Conservation (phyloP, 257 asterid genomes). For the Solanum rostratum region DNA sequence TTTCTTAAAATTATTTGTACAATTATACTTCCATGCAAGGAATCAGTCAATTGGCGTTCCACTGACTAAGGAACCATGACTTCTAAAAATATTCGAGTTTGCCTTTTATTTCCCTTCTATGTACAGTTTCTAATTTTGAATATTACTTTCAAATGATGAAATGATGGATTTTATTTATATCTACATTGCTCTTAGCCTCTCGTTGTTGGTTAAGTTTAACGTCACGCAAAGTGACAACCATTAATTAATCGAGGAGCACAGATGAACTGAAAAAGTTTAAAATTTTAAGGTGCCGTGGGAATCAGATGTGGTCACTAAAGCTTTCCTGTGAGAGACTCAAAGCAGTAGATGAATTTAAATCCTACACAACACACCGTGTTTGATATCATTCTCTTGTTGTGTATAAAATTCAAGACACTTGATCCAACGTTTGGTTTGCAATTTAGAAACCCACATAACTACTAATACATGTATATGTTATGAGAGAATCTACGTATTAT, state of each 20-base stretch:
- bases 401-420: too few species aligned
- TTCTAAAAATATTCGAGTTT: neutral
- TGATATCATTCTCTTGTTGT: too few species aligned
- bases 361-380: too few species aligned
- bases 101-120: neutral
- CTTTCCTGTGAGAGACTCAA: too few species aligned
- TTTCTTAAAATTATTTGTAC: neutral
- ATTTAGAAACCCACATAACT: too few species aligned
- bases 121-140: neutral
- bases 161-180: neutral
- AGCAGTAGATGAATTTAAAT: too few species aligned
- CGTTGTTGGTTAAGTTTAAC: neutral
- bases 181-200: neutral
- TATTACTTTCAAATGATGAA: neutral
- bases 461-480: too few species aligned
- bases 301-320: too few species aligned
- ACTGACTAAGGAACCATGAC: neutral
- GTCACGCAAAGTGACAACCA: neutral
- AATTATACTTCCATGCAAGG: neutral
- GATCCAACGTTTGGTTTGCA: too few species aligned
- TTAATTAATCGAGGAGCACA: neutral
- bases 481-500: too few species aligned
- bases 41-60: neutral
- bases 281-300: too few species aligned
- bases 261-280: too few species aligned